Evolutionary conservation across 768 basidiomycete species (phyloP), one percentile per base, ranked within the genome.

Genomic region (Phylloporus scabripes): DNA sequence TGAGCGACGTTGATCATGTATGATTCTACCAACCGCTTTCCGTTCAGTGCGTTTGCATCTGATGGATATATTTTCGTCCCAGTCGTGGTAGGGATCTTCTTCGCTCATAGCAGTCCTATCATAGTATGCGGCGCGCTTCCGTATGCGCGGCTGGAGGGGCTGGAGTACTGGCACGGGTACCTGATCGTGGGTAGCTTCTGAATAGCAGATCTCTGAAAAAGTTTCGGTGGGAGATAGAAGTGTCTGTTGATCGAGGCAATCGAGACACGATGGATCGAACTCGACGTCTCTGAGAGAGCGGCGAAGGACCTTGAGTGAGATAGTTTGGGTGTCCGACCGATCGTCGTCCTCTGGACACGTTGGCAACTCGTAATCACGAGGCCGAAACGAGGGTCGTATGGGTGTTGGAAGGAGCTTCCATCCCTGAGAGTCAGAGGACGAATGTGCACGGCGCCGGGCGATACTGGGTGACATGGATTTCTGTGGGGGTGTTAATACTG

Each of bases 201-300:
- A 55, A 48, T 73, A 75, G 51, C 74, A 75, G 1, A 72, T 46
- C 42, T 74, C 74, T 4, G 72, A 70, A 53, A 74, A 75, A 21
- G 72, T 64, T 21, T 72, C 70, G 3, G 65, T 57, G 9, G 74
- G 74, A 0, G 67, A 64, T 26, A 68, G 57, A 10, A 75, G 66
- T 0, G 75, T 69, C 51, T 73, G 68, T 18, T 73, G 63, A 57
- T 75, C 74, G 32, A 75, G 69, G 33, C 64, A 64, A 49, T 72
- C 62, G 18, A 75, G 66, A 53, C 73, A 73, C 7, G 67, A 56
- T 8, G 66, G 61, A 58, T 74, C 72, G 50, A 75, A 66, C 45
- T 70, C 67, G 53, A 72, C 63, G 50, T 67, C 61, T 45, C 52
- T 66, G 24, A 69, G 55, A 12, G 66, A 70, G 34, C 68, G 66